Conservation (phyloP, 148 eudicot species). For the Arbutus unedo region DNA sequence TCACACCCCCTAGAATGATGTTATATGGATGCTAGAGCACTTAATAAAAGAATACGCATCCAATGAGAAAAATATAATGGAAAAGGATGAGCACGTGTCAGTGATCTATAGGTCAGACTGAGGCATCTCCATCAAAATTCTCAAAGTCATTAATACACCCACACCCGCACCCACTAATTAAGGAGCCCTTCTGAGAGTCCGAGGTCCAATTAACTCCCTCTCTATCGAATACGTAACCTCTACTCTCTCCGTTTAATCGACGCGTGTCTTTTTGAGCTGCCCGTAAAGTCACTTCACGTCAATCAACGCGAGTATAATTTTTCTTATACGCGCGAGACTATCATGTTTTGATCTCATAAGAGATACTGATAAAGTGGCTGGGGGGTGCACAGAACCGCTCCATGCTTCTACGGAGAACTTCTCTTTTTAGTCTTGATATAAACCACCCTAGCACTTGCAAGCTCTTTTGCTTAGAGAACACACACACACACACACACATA, state of each 20-base stretch:
- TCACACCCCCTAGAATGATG: no score
- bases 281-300: no score
- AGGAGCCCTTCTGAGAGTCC: background rate
- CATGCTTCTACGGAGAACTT: background rate
- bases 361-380: no score
- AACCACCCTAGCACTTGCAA: background rate
- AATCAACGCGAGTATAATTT: background rate
- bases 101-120: conserved; percentile 13
- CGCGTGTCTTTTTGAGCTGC: background rate
- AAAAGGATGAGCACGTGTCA: background rate
- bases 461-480: background rate
- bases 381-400: background rate
- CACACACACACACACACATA: no score
- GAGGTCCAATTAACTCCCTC: background rate
- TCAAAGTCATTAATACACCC: background rate
- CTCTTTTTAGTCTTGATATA: background rate
- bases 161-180: background rate
- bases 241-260: background rate
- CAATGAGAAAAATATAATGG: no score
- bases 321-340: background rate
- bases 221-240: background rate
- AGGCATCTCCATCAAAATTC: background rate
- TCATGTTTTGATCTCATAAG: background rate
- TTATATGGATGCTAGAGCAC: no score
- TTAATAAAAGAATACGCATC: no score